phyloP scores from a whole-genome alignment of 768 basidiomycete genomes.

The Lactarius akahatsu region DNA sequence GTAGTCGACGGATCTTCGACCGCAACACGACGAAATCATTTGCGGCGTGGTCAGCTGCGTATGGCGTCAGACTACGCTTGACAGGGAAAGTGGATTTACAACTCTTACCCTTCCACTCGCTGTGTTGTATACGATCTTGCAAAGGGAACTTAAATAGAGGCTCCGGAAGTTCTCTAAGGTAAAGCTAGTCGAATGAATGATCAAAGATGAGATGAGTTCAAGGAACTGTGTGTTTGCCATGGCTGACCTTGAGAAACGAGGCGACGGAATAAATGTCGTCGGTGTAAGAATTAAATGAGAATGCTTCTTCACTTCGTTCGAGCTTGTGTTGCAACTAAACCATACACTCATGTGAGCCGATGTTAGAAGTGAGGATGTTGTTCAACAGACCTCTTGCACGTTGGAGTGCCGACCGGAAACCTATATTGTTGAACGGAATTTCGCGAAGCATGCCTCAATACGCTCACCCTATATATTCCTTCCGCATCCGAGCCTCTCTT shows the following conservation, averaged over 20 bases:
- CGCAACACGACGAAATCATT: slow-evolving; percentile 76
- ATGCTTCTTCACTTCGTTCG: slow-evolving; percentile 76
- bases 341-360: slow-evolving; percentile 14
- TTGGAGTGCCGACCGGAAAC: slow-evolving; percentile 83
- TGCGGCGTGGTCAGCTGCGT: slow-evolving; percentile 64
- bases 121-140: slow-evolving; percentile 78
- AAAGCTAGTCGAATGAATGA: slow-evolving; percentile 46
- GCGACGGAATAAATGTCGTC: slow-evolving; percentile 86
- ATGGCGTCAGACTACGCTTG: background rate
- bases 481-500: slow-evolving; percentile 72
- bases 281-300: slow-evolving; percentile 63
- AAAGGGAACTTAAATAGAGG: slow-evolving; percentile 82
- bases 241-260: slow-evolving; percentile 76
- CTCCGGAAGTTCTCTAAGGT: slow-evolving; percentile 86
- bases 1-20: slow-evolving; percentile 83
- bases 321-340: slow-evolving; percentile 78
- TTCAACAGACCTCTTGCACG: slow-evolving; percentile 68
- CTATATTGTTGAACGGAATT: slow-evolving; percentile 39
- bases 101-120: slow-evolving; percentile 66
- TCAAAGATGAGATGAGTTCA: background rate
- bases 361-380: background rate
- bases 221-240: background rate
- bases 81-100: background rate
- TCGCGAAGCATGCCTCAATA: slow-evolving; percentile 2
- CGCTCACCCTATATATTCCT: slow-evolving; percentile 73